Percentiles rank a stretch among this genome's conserved stretches.
phyloP scores from a whole-genome alignment of 2,329 filamentous ascomycete species.

The Amauroascus verrucosus region DNA sequence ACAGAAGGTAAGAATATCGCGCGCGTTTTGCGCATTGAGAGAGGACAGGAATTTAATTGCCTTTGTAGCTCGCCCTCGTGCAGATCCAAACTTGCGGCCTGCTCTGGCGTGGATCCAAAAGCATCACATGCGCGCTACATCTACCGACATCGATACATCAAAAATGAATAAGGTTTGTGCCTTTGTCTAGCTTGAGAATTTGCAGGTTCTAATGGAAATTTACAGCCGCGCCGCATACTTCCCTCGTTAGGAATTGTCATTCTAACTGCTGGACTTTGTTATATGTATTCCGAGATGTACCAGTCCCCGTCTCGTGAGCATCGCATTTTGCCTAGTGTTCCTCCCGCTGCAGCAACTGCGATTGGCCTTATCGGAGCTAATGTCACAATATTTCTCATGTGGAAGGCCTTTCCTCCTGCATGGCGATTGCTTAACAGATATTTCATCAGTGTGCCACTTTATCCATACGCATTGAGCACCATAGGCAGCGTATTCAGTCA shows the following conservation, averaged over 20 bases:
- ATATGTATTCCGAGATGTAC: constrained; percentile 41
- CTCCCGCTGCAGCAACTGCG: constrained; percentile 45
- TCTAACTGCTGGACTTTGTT: constrained; percentile 33
- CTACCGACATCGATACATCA: constrained; percentile 26
- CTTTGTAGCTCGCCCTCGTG: constrained; percentile 29
- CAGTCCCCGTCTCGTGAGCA: constrained; percentile 38
- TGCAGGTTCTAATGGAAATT: background rate
- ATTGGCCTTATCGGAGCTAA: constrained; percentile 43
- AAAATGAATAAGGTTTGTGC: constrained; percentile 29
- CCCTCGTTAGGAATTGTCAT: constrained; percentile 35
- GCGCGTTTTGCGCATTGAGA: background rate
- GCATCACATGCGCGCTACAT: constrained; percentile 32
- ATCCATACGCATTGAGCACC: constrained; percentile 44
- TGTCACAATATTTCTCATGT: constrained; percentile 40
- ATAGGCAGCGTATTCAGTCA: constrained; percentile 50
- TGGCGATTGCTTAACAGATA: constrained; percentile 49
- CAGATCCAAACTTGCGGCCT: constrained; percentile 32
- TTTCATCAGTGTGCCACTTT: constrained; percentile 44
- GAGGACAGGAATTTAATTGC: background rate
- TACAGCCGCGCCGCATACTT: constrained; percentile 37
- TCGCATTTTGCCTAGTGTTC: constrained; percentile 41
- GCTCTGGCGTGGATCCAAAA: constrained; percentile 36
- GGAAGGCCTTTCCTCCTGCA: constrained; percentile 42
- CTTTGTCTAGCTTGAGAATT: background rate
- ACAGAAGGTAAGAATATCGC: constrained; percentile 26